phyloP scores from a whole-genome alignment of 805 yeast species.

The Saccharomycopsis fermentans region DNA sequence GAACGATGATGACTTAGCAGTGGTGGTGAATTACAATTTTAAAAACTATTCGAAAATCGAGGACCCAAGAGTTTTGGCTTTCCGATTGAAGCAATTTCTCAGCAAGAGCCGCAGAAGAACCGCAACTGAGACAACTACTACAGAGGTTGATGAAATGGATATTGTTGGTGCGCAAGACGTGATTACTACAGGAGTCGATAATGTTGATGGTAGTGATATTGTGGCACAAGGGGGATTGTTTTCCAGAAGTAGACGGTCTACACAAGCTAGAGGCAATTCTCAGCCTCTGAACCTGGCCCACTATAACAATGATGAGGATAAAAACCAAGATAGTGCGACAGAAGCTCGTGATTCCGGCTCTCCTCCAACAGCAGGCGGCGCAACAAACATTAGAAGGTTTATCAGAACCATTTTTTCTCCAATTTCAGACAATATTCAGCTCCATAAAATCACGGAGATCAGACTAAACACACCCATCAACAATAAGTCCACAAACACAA shows the following conservation, averaged over 20 bases:
- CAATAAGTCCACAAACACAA: not conserved
- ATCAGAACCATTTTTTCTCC: not conserved
- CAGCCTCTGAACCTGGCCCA: not conserved
- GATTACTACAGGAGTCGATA: not conserved
- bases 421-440: constrained; percentile 1
- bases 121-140: not conserved
- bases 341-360: not conserved
- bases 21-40: not conserved
- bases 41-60: not conserved
- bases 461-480: constrained; percentile 11
- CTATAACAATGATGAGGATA: not conserved
- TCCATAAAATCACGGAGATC: constrained; percentile 17
- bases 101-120: too few relatives aligned
- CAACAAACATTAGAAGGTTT: not conserved
- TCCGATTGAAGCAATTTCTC: not conserved
- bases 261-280: not conserved
- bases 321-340: not conserved
- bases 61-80: not conserved
- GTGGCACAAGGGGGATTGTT: not conserved
- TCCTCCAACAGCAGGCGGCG: not conserved
- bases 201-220: not conserved
- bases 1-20: constrained; percentile 5
- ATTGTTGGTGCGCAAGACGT: not conserved
- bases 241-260: not conserved
- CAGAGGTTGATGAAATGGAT: not conserved